phyloP scores from a whole-genome alignment of 306 rosid genomes.

The Cicer pinnatifidum region DNA sequence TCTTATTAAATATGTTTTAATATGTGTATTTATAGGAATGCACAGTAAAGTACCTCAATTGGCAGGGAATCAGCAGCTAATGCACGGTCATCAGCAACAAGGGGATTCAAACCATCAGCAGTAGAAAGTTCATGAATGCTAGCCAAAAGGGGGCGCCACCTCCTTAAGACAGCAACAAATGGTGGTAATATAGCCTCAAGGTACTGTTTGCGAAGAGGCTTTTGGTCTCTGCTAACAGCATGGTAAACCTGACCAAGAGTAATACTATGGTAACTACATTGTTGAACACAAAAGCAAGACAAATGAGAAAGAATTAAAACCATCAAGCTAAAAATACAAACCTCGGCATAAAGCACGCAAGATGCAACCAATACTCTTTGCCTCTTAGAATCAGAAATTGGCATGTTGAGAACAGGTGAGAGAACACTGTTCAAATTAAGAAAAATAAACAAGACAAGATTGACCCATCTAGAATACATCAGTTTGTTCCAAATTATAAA shows the following conservation, averaged over 20 bases:
- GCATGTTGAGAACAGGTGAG: constrained; percentile 98
- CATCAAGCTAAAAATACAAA: constrained; percentile 53
- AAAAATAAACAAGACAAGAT: constrained; percentile 40
- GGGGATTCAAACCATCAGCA: constrained; percentile 90
- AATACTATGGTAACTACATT: constrained; percentile 43
- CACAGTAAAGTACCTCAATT: constrained; percentile 63
- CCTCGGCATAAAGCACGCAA: constrained; percentile 96
- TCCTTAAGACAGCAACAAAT: constrained; percentile 89
- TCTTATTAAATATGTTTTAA: constrained; percentile 18
- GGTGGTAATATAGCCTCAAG: constrained; percentile 95
- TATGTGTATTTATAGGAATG: background rate
- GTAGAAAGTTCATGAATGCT: constrained; percentile 96
- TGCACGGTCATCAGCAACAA: constrained; percentile 82
- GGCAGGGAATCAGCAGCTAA: constrained; percentile 98
- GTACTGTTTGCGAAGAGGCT: constrained; percentile 87
- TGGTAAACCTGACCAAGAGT: constrained; percentile 76
- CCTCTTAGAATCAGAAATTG: constrained; percentile 95
- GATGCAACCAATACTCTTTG: constrained; percentile 97
- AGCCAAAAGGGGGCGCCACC: constrained; percentile 97
- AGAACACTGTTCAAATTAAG: constrained; percentile 76
- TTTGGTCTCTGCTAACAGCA: constrained; percentile 78
- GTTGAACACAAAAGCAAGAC: constrained; percentile 29
- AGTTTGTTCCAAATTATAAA: constrained; percentile 4
- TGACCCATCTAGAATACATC: constrained; percentile 31
- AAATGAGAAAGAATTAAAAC: constrained; percentile 24